Evolutionary conservation across 495 filamentous ascomycete genomes (phyloP).

Genomic region (Penicillium mononematosum): DNA sequence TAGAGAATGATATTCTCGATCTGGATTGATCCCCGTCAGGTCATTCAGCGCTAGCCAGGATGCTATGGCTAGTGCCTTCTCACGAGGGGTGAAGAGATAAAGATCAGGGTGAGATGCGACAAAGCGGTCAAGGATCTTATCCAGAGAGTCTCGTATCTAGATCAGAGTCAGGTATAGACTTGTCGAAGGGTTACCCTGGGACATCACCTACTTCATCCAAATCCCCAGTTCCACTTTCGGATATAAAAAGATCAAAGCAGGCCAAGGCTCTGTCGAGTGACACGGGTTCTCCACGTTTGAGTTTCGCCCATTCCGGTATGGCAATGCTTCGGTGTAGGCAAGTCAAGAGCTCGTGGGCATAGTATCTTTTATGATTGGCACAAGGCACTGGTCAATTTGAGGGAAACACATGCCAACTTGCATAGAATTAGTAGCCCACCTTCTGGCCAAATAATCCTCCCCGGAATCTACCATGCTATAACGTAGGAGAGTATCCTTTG

Average conservation of each 20-base stretch:
- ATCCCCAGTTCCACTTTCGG: slow-evolving; percentile 67
- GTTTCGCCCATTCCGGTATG: slow-evolving; percentile 68
- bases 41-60: slow-evolving; percentile 63
- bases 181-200: background rate
- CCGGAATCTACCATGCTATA: slow-evolving; percentile 59
- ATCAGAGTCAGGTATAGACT: slow-evolving; percentile 11
- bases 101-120: slow-evolving; percentile 48
- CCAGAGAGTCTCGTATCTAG: slow-evolving; percentile 60
- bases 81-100: slow-evolving; percentile 52
- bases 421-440: slow-evolving; percentile 47
- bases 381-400: slow-evolving; percentile 10
- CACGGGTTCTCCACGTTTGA: slow-evolving; percentile 50
- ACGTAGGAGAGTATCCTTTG: slow-evolving; percentile 75
- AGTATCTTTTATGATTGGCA: slow-evolving; percentile 55
- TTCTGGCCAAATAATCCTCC: slow-evolving; percentile 78
- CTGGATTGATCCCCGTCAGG: slow-evolving; percentile 63
- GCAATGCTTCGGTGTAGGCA: slow-evolving; percentile 80
- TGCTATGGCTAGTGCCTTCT: slow-evolving; percentile 66
- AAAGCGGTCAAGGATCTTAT: slow-evolving; percentile 59
- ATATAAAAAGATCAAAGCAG: slow-evolving; percentile 84
- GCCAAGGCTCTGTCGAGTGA: slow-evolving; percentile 73
- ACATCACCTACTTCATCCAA: slow-evolving; percentile 61
- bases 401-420: slow-evolving; percentile 10
- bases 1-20: slow-evolving; percentile 69
- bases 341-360: slow-evolving; percentile 67